phyloP scores from a whole-genome alignment of 108 stramenopile species.

The Fragilariopsis cylindrus region DNA sequence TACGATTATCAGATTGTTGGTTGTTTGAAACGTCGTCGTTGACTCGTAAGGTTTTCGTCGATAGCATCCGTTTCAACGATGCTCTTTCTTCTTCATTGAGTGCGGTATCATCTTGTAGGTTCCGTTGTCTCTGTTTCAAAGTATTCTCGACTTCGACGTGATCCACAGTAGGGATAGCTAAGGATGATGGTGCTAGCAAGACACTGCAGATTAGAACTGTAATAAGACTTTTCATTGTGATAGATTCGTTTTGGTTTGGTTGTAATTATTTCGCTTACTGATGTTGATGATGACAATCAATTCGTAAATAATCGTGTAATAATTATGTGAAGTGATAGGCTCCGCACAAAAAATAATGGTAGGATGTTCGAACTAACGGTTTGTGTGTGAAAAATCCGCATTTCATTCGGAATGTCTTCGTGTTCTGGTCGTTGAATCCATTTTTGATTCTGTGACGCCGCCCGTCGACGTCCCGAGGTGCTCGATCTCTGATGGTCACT shows the following conservation, averaged over 20 bases:
- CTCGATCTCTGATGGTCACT: too few relatives aligned
- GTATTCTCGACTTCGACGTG: background rate
- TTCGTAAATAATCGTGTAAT: too few relatives aligned
- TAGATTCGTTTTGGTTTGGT: background rate
- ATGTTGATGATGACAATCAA: too few relatives aligned
- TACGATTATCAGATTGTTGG: background rate
- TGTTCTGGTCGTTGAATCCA: too few relatives aligned
- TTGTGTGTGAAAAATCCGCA: too few relatives aligned
- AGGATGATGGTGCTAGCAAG: background rate
- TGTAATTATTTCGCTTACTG: too few relatives aligned
- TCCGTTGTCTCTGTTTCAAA: conserved; percentile 1
- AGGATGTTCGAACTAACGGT: too few relatives aligned
- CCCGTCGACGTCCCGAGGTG: too few relatives aligned
- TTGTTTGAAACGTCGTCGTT: background rate
- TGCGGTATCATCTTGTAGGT: background rate
- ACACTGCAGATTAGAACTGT: background rate
- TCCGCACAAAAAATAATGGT: too few relatives aligned
- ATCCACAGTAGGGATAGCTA: background rate
- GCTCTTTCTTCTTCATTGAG: conserved; percentile 7
- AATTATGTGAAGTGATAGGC: too few relatives aligned
- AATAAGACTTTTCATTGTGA: background rate
- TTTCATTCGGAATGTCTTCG: too few relatives aligned
- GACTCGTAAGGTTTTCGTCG: background rate
- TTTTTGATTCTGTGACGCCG: too few relatives aligned
- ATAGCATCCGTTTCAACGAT: conserved; percentile 1